Conservation (phyloP, 2,329 filamentous ascomycete species). For the Monosporascus sp. region DNA sequence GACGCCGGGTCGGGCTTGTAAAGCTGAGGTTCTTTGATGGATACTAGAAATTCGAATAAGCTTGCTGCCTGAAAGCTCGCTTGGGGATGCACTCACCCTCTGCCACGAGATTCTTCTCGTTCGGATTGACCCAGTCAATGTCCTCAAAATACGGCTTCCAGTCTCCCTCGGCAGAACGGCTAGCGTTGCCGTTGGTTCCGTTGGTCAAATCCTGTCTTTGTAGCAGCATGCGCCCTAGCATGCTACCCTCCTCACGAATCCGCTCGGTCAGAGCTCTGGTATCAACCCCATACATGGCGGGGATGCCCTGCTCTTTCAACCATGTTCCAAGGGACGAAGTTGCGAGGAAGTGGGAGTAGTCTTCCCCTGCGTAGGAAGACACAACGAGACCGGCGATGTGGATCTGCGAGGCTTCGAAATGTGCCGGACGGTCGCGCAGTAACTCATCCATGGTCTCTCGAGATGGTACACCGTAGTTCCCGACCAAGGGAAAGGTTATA, state of each 20-base stretch:
- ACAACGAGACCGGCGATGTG: constrained; percentile 90
- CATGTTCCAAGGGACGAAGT: constrained; percentile 85
- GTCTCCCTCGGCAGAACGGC: constrained; percentile 32
- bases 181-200: constrained; percentile 34
- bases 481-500: constrained; percentile 90
- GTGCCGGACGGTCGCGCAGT: constrained; percentile 76
- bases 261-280: constrained; percentile 90
- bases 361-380: constrained; percentile 87
- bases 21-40: constrained; percentile 77
- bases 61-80: constrained; percentile 17
- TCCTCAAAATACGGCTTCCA: constrained; percentile 64
- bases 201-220: constrained; percentile 50
- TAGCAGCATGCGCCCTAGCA: constrained; percentile 85
- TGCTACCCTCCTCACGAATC: constrained; percentile 89
- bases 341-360: constrained; percentile 92
- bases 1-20: constrained; percentile 70
- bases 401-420: constrained; percentile 91
- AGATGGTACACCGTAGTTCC: constrained; percentile 95
- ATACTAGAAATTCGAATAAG: constrained; percentile 60
- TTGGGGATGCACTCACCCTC: constrained; percentile 66
- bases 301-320: constrained; percentile 93
- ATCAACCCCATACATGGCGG: constrained; percentile 92
- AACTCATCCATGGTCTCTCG: constrained; percentile 80
- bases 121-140: constrained; percentile 87
- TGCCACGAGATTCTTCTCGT: constrained; percentile 85